phyloP scores from a whole-genome alignment of 177 flowering plant species.

The Telopea speciosissima region DNA sequence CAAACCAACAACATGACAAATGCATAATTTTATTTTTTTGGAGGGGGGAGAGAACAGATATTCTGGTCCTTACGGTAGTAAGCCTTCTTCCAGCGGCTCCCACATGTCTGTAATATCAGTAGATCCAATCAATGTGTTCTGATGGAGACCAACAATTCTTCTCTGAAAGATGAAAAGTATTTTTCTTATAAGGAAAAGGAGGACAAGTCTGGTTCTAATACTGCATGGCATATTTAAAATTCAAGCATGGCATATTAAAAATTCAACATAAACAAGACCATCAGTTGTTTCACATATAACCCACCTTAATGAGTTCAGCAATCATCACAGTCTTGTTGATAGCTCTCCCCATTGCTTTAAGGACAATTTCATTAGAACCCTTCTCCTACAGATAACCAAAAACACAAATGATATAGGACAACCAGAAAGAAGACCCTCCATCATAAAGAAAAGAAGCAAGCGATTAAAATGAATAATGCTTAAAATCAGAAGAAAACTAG shows the following conservation, averaged over 20 bases:
- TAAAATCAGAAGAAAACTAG: too few species aligned
- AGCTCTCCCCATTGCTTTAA: constrained; percentile 78
- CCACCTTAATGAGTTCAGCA: constrained; percentile 57
- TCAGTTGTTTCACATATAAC: neutral
- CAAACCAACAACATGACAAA: neutral
- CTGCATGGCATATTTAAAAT: too few species aligned
- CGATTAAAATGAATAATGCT: too few species aligned
- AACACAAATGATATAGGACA: neutral
- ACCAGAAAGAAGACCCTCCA: neutral
- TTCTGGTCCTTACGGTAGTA: constrained; percentile 42
- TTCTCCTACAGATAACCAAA: constrained; percentile 33
- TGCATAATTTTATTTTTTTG: neutral
- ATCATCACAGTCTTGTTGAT: constrained; percentile 72
- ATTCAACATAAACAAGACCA: neutral
- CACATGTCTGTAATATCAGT: constrained; percentile 52
- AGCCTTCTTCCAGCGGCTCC: constrained; percentile 70
- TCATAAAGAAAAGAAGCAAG: too few species aligned
- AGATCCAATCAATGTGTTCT: constrained; percentile 47
- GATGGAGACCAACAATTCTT: constrained; percentile 57
- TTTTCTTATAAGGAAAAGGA: neutral
- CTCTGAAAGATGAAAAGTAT: constrained; percentile 28
- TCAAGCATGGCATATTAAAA: neutral
- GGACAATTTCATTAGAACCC: constrained; percentile 53
- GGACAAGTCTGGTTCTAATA: neutral
- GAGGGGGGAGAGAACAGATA: neutral